Conservation (phyloP, 805 yeast genomes). For the Yarrowia deformans region DNA sequence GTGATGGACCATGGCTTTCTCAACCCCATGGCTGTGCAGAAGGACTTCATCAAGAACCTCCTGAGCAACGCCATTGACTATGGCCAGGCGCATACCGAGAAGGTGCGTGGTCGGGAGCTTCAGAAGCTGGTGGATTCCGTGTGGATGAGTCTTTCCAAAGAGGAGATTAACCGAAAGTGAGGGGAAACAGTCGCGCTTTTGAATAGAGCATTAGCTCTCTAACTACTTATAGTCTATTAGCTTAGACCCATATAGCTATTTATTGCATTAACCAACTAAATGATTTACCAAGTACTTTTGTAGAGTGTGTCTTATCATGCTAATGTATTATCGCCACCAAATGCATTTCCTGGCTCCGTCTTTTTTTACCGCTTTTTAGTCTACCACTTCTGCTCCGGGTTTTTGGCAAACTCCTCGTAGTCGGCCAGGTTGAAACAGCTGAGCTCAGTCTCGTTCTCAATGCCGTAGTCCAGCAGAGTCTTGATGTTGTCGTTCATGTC, state of each 20-base stretch:
- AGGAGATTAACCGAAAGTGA: constrained; percentile 37
- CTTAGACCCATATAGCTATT: constrained; percentile 22
- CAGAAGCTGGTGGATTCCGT: constrained; percentile 63
- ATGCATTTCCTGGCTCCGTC: background rate
- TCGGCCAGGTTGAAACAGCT: constrained; percentile 76
- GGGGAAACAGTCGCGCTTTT: background rate
- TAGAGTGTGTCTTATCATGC: no score
- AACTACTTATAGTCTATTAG: constrained; percentile 6
- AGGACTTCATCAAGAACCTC: constrained; percentile 69
- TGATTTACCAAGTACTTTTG: no score
- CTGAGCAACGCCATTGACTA: constrained; percentile 78
- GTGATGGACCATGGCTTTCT: constrained; percentile 72
- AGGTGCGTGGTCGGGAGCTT: constrained; percentile 55
- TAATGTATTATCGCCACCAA: background rate
- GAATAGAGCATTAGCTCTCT: background rate
- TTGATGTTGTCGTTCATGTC: constrained; percentile 54
- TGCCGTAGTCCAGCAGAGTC: constrained; percentile 60
- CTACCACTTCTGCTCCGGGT: constrained; percentile 93
- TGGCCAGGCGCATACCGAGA: constrained; percentile 61
- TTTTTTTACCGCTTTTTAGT: no score
- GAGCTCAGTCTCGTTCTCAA: constrained; percentile 90
- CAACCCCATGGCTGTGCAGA: constrained; percentile 75
- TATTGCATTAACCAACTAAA: constrained; percentile 18
- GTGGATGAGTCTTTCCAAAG: constrained; percentile 54
- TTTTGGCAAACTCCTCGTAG: constrained; percentile 71